A percentile compares a stretch with the other conserved stretches of the same genome.
phyloP scores from a whole-genome alignment of 2,329 filamentous ascomycete species.

The Dendrostoma leiphaemia region DNA sequence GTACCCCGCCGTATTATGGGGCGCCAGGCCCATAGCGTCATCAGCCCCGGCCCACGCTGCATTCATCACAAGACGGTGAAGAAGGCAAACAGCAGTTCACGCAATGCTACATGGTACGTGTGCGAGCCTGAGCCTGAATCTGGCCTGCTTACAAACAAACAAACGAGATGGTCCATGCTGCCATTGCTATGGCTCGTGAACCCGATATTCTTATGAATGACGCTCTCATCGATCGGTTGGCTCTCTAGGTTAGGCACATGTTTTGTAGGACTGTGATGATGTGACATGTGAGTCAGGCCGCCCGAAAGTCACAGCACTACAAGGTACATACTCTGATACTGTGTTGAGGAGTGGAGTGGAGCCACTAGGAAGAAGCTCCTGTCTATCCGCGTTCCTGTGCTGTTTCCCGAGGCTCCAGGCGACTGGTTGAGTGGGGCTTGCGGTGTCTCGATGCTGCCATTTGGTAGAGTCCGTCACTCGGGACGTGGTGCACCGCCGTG shows the following conservation, averaged over 20 bases:
- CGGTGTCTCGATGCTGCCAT: not conserved
- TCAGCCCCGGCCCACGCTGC: too few species aligned
- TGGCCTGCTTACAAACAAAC: too few species aligned
- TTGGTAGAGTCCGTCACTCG: not conserved
- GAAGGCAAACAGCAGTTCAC: not conserved
- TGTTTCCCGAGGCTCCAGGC: not conserved
- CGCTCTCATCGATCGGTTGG: too few species aligned
- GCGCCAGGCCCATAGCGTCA: not conserved
- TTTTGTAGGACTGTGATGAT: too few species aligned
- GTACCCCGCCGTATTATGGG: not conserved
- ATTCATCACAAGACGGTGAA: not conserved
- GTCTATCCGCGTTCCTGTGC: not conserved
- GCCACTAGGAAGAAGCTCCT: not conserved
- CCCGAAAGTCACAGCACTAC: too few species aligned
- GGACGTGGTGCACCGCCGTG: not conserved
- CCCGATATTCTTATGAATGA: too few species aligned
- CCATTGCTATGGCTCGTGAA: too few species aligned
- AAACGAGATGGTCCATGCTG: too few species aligned
- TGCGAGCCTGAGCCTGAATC: not conserved
- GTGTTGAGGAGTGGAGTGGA: too few species aligned
- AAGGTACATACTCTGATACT: too few species aligned
- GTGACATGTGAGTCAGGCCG: too few species aligned
- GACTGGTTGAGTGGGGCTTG: not conserved
- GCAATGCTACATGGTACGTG: not conserved
- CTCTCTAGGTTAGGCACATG: too few species aligned